Evolutionary conservation across 805 yeast species (phyloP), one percentile per base, ranked within the genome.

Genomic region (Priceomyces castillae): DNA sequence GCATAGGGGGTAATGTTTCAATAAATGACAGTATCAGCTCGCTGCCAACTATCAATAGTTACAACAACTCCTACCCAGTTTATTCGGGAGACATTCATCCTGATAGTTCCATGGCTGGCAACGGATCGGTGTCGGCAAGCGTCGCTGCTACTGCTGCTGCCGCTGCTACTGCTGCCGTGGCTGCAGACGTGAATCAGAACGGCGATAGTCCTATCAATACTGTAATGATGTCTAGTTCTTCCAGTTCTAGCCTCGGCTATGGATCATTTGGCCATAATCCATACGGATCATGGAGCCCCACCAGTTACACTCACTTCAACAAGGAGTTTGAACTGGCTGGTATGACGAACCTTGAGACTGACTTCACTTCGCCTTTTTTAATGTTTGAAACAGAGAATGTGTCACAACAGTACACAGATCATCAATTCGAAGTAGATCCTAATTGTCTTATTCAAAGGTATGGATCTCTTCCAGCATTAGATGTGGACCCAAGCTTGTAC

Each of bases 271-370:
- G 36, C 15, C 5, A 19, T 33, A 17, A 19, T 10, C 14, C 34
- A 6, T 17, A 33, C 15, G 36, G 36, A 10, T 9, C 36, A 4
- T 12, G 37, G 12, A 34, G 39, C n/a, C 39, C 43, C 14, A 14
- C 34, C 16, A 19, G 34, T 16, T 34, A 31, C 4, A 26, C 26
- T 25, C 26, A 26, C 12, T 40, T 40, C 31, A 34, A 17, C 25
- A 40, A 34, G 34, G 34, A 40, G n/a, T 16, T 40, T 25, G 43
- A 40, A 4, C 33, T 33, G 23, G 19, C 25, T 25, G 34, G 33
- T 5, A 31, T 26, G 3, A 11, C 43, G 5, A 34, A 33, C 12
- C 6, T 17, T 14, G 36, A 34, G 7, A 14, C 37, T n/a, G 28
- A 28, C 5, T 40, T 35, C 10, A 23, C 38, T 12, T 25, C 34